Evolutionary conservation across 179 eudicot species (phyloP).

Genomic region (Monotropa hypopitys): DNA sequence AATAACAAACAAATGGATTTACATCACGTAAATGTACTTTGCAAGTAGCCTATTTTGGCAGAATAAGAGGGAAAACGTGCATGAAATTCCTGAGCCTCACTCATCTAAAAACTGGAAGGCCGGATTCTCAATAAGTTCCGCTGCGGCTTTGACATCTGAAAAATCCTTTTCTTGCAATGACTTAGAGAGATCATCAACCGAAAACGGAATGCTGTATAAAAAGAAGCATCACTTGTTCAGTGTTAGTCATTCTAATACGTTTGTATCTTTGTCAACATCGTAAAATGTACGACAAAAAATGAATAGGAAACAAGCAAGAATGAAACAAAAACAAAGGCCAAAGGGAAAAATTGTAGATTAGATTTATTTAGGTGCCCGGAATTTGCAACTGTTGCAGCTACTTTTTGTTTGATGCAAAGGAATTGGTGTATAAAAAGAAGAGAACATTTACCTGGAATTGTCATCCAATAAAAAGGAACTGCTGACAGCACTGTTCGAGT

Average conservation of each 20-base stretch:
- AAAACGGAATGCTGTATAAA: constrained; percentile 56
- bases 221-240: background rate
- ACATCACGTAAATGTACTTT: constrained; percentile 12
- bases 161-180: constrained; percentile 60
- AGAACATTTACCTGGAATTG: constrained; percentile 63
- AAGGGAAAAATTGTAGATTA: background rate
- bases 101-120: constrained; percentile 85
- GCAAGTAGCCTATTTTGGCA: constrained; percentile 5
- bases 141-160: constrained; percentile 52
- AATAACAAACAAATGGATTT: constrained; percentile 22
- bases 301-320: background rate
- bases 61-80: constrained; percentile 1
- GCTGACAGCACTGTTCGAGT: constrained; percentile 77
- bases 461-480: constrained; percentile 83
- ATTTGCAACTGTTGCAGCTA: no score
- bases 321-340: background rate
- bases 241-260: background rate
- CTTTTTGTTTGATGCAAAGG: background rate
- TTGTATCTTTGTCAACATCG: background rate
- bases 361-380: background rate
- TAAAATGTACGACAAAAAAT: background rate
- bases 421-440: no score
- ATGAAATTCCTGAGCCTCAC: constrained; percentile 29
- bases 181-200: constrained; percentile 70
- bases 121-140: constrained; percentile 60